These are phyloP conservation scores for Blastobotrys capitulatus DNA, from an alignment of 1,139 yeast genomes.

Conservation along the genomic window DNA sequence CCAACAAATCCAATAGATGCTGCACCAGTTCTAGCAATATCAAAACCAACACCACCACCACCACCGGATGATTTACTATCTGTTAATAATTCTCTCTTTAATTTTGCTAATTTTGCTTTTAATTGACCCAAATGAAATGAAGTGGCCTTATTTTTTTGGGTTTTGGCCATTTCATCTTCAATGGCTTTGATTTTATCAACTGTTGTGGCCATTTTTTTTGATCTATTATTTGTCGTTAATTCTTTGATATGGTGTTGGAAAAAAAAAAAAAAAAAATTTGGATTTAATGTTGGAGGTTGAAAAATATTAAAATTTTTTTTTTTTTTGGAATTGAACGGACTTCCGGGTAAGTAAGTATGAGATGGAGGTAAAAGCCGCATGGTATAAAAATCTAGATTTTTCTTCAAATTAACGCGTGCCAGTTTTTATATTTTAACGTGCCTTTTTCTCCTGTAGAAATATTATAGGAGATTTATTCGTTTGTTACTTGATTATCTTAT, in stretches of 20 bases:
- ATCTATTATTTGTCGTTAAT: background rate
- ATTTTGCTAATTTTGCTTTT: conserved; percentile 91
- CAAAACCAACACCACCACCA: conserved; percentile 87
- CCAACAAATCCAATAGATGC: conserved; percentile 98
- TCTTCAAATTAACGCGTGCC: too few relatives aligned
- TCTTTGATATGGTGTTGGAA: too few relatives aligned
- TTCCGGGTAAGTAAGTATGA: too few relatives aligned
- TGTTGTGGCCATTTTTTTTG: conserved; percentile 66
- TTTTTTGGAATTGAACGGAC: too few relatives aligned
- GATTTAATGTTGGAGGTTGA: too few relatives aligned
- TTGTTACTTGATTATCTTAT: too few relatives aligned
- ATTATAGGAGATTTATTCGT: too few relatives aligned
- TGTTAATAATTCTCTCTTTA: conserved; percentile 83
- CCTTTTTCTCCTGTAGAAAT: too few relatives aligned
- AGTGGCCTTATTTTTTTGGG: conserved; percentile 95
- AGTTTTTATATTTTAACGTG: too few relatives aligned
- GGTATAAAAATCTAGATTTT: too few relatives aligned
- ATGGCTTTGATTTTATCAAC: conserved; percentile 62
- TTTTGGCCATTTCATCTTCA: conserved; percentile 91
- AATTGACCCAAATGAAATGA: conserved; percentile 94
- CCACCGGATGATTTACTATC: conserved; percentile 80
- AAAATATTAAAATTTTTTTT: background rate
- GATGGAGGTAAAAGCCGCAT: too few relatives aligned
- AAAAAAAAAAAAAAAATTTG: background rate
- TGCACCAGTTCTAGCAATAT: conserved; percentile 96